Evolutionary conservation across 768 basidiomycete genomes (phyloP).

Genomic region (Butyriboletus loyo): DNA sequence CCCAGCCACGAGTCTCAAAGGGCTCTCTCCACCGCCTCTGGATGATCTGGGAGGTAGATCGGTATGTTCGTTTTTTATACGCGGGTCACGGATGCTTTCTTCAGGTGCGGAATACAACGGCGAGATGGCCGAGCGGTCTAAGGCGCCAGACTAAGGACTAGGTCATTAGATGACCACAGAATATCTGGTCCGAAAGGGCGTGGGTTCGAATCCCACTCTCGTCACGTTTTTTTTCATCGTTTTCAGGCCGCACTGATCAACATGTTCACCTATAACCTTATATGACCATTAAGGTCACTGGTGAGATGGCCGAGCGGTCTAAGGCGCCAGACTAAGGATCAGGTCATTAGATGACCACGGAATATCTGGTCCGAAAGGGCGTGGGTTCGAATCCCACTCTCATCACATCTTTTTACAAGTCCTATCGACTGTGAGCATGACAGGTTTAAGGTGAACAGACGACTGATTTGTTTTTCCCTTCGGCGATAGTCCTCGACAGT

Average conservation of each 20-base stretch:
- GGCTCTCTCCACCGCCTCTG: too few relatives aligned
- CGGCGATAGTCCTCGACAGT: too few relatives aligned
- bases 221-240: slow-evolving; percentile 6
- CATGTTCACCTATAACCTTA: too few relatives aligned
- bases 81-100: too few relatives aligned
- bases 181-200: slow-evolving; percentile 40
- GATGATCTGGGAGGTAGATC: too few relatives aligned
- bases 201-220: slow-evolving; percentile 43
- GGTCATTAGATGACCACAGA: slow-evolving; percentile 28
- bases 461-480: too few relatives aligned
- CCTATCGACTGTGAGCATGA: too few relatives aligned
- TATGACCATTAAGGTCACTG: too few relatives aligned
- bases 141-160: slow-evolving; percentile 58
- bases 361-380: slow-evolving; percentile 39
- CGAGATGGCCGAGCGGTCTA: slow-evolving; percentile 61
- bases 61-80: too few relatives aligned
- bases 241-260: too few relatives aligned
- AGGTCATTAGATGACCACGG: slow-evolving; percentile 30
- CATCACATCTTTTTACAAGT: slow-evolving; percentile 19
- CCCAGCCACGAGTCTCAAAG: too few relatives aligned
- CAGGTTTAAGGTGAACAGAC: too few relatives aligned
- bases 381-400: slow-evolving; percentile 44
- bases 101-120: not conserved
- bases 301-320: slow-evolving; percentile 59
- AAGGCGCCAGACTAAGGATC: slow-evolving; percentile 60